These are phyloP conservation scores for Solanum chilense DNA, from an alignment of 257 asterid genomes.

Conservation along the genomic window DNA sequence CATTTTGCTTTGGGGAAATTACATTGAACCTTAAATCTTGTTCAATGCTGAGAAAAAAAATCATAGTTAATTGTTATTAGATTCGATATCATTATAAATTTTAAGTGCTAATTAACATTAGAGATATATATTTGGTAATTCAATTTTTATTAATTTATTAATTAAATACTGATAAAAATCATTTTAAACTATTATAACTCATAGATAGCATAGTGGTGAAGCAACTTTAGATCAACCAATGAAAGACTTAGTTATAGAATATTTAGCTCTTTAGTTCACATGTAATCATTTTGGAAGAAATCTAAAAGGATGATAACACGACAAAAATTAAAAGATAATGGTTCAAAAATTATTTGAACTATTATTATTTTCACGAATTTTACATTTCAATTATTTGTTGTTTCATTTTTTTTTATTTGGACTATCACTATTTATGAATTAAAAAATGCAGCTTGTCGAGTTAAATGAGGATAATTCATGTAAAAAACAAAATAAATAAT, in stretches of 20 bases:
- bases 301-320: not conserved
- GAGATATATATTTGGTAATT: no score
- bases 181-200: no score
- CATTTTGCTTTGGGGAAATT: not conserved
- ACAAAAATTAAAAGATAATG: not conserved
- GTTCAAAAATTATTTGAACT: no score
- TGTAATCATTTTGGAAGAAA: not conserved
- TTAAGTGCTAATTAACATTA: no score
- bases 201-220: no score
- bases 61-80: no score
- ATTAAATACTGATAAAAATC: no score
- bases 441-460: no score
- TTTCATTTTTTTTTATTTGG: no score
- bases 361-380: not conserved
- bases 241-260: not conserved
- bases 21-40: not conserved
- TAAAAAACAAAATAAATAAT: not conserved
- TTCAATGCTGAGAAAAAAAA: no score
- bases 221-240: not conserved
- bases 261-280: not conserved
- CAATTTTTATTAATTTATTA: no score
- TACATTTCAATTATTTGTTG: not conserved
- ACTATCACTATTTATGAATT: no score
- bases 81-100: fast-evolving
- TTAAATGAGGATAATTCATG: not conserved